These are phyloP conservation scores for Diaporthe amygdali DNA, from an alignment of 2,329 filamentous ascomycete genomes.

Conservation along the genomic window DNA sequence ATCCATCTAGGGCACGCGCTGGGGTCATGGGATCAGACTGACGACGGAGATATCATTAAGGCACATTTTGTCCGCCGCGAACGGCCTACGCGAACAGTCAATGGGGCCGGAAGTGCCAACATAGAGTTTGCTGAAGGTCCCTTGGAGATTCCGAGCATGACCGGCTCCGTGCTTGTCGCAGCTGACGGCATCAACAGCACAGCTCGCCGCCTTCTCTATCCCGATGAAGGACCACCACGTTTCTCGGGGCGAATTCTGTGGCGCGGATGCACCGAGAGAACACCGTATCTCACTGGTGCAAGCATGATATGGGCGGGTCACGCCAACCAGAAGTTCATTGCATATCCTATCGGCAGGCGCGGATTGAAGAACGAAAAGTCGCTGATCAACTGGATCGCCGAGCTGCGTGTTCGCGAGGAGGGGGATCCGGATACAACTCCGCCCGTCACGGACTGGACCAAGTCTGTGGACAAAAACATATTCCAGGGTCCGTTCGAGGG, in stretches of 20 bases:
- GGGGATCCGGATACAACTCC: constrained; percentile 47
- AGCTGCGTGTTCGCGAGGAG: constrained; percentile 46
- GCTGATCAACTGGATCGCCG: constrained; percentile 52
- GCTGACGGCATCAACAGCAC: constrained; percentile 52
- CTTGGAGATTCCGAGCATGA: constrained; percentile 35
- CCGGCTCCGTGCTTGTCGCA: constrained; percentile 43
- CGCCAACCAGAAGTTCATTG: constrained; percentile 52
- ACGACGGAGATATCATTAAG: constrained; percentile 37
- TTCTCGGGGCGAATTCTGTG: constrained; percentile 52
- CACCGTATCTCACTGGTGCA: constrained; percentile 46
- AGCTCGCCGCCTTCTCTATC: constrained; percentile 45
- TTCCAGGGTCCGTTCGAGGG: constrained; percentile 45
- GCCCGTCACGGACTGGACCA: constrained; percentile 49
- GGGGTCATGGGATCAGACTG: constrained; percentile 40
- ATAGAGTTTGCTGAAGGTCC: constrained; percentile 19
- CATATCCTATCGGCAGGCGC: constrained; percentile 47
- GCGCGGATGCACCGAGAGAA: constrained; percentile 47
- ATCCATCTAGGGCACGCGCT: constrained; percentile 46
- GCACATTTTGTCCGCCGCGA: constrained; percentile 39
- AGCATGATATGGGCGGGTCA: constrained; percentile 52
- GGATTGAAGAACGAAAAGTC: constrained; percentile 40
- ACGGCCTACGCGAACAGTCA: constrained; percentile 21
- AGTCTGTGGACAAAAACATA: constrained; percentile 43
- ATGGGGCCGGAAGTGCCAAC: not conserved
- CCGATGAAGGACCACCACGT: constrained; percentile 46